Evolutionary conservation across 2,329 filamentous ascomycete genomes (phyloP).

Genomic region (Geosmithia putterillii): DNA sequence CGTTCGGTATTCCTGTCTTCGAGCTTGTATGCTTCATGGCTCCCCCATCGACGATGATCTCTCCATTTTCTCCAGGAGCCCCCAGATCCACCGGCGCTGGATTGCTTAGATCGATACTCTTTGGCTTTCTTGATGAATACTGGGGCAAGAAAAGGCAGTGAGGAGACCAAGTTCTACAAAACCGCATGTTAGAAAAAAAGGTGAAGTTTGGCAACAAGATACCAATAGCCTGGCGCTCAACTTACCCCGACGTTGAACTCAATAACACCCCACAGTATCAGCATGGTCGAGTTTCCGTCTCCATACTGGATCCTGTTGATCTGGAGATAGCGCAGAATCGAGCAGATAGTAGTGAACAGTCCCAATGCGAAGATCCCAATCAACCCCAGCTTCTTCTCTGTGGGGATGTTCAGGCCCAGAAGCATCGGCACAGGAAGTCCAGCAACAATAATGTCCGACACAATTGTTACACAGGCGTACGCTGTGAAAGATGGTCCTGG

Average conservation of each 20-base stretch:
- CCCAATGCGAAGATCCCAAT: slow-evolving; percentile 39
- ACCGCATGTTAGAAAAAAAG: neutral
- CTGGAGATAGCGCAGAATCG: slow-evolving; percentile 36
- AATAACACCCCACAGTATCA: slow-evolving; percentile 43
- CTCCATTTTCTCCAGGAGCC: slow-evolving; percentile 2
- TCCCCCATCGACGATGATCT: slow-evolving; percentile 7
- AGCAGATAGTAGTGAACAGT: slow-evolving; percentile 42
- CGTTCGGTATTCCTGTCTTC: slow-evolving; percentile 21
- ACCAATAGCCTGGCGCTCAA: slow-evolving; percentile 7
- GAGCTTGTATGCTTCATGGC: slow-evolving; percentile 22
- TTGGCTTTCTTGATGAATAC: slow-evolving; percentile 28
- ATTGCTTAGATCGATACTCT: slow-evolving; percentile 24
- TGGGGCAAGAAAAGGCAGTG: slow-evolving; percentile 30
- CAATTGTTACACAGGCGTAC: slow-evolving; percentile 37
- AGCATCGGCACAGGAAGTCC: slow-evolving; percentile 37
- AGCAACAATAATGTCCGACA: slow-evolving; percentile 36
- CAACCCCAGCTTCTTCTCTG: slow-evolving; percentile 34
- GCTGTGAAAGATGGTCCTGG: slow-evolving; percentile 35
- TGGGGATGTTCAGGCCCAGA: slow-evolving; percentile 32
- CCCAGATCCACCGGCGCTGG: neutral
- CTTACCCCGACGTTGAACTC: slow-evolving; percentile 44
- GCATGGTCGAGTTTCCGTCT: slow-evolving; percentile 42
- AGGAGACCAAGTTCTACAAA: slow-evolving; percentile 30
- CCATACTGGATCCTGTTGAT: slow-evolving; percentile 35
- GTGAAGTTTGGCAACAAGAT: neutral